Evolutionary conservation across 2,329 filamentous ascomycete genomes (phyloP).

Genomic region (Coniochaeta sp.): DNA sequence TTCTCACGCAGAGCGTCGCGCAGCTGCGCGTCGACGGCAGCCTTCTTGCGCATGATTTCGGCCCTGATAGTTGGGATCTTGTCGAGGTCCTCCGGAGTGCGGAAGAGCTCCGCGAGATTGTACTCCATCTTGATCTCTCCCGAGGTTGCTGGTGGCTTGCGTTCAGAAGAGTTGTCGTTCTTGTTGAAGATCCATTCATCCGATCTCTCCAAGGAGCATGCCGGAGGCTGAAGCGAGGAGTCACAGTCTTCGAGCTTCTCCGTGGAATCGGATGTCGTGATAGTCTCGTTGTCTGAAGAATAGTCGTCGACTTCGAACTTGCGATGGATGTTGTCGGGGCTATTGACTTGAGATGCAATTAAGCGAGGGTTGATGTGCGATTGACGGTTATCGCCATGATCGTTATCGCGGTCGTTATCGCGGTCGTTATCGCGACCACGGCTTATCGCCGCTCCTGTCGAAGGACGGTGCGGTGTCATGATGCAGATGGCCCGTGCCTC

Average conservation of each 20-base stretch:
- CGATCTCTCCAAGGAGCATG: not conserved
- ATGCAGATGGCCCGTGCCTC: not conserved
- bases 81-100: slow-evolving; percentile 93
- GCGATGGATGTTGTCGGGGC: not conserved
- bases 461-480: not conserved
- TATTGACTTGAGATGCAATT: not conserved
- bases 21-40: slow-evolving; percentile 81
- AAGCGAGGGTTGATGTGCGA: not conserved
- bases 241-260: not conserved
- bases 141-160: slow-evolving; percentile 26
- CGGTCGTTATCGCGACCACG: not conserved
- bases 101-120: slow-evolving; percentile 86
- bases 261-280: not conserved
- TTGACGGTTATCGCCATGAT: not conserved
- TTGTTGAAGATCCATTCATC: not conserved
- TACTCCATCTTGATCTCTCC: slow-evolving; percentile 54
- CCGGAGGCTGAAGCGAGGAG: not conserved
- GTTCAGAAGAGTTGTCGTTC: not conserved
- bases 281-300: not conserved
- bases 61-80: slow-evolving; percentile 85
- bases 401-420: not conserved
- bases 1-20: slow-evolving; percentile 84
- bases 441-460: not conserved
- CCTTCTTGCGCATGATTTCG: slow-evolving; percentile 92
- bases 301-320: not conserved